Evolutionary conservation across 2,329 filamentous ascomycete species (phyloP).

Genomic region (Pestalotiopsis sp.): DNA sequence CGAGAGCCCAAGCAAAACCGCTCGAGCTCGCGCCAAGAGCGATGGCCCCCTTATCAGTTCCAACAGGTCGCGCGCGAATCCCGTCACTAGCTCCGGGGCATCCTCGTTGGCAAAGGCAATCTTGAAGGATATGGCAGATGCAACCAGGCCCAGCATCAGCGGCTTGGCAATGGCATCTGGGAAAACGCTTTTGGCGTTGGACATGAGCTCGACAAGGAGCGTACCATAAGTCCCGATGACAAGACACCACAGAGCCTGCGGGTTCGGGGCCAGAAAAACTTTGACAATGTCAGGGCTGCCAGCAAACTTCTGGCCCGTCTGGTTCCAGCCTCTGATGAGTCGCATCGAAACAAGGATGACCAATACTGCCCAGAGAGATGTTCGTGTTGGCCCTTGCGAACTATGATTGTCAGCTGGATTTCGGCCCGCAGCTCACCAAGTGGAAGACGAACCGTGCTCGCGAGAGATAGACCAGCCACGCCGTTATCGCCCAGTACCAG

Average conservation of each 20-base stretch:
- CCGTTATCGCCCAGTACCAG: conserved; percentile 88
- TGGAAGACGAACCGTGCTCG: conserved; percentile 39
- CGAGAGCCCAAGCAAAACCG: conserved; percentile 52
- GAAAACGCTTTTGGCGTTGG: conserved; percentile 42
- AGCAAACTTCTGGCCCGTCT: conserved; percentile 94
- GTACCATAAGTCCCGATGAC: conserved; percentile 71
- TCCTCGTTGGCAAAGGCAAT: conserved; percentile 85
- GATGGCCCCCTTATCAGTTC: conserved; percentile 44
- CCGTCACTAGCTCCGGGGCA: conserved; percentile 76
- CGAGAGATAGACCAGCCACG: conserved; percentile 65
- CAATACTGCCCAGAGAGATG: conserved; percentile 33
- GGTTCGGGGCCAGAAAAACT: conserved; percentile 65
- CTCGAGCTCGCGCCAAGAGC: conserved; percentile 50
- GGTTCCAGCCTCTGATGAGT: conserved; percentile 83
- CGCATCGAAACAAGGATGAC: conserved; percentile 65
- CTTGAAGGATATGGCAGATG: conserved; percentile 79
- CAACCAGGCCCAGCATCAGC: conserved; percentile 44
- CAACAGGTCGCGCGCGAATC: conserved; percentile 43
- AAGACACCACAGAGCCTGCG: conserved; percentile 73
- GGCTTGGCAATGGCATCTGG: conserved; percentile 44
- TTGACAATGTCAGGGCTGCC: conserved; percentile 88
- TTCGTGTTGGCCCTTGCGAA: conserved; percentile 5
- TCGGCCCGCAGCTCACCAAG: background rate
- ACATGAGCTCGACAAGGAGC: conserved; percentile 50
- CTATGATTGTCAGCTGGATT: background rate